Conservation (phyloP, 2,329 filamentous ascomycete species). For the Phoma sp. region DNA sequence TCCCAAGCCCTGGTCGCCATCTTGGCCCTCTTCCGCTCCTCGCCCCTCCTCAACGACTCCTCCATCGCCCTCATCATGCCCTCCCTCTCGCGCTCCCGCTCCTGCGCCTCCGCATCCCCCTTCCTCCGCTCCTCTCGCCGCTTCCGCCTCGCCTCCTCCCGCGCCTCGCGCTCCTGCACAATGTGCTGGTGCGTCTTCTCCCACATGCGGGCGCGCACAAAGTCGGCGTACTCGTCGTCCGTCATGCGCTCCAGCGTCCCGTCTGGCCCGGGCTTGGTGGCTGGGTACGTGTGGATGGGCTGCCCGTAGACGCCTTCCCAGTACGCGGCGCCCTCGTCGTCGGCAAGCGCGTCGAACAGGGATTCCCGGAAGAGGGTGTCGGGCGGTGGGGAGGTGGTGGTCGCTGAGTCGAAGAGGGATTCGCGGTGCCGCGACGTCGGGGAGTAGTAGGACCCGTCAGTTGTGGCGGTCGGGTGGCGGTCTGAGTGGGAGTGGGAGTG, state of each 20-base stretch:
- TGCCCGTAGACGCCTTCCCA: constrained; percentile 98
- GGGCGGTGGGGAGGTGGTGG: constrained; percentile 49
- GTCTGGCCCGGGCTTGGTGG: constrained; percentile 58
- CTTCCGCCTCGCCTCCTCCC: constrained; percentile 55
- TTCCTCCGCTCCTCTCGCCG: constrained; percentile 48
- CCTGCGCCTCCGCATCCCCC: constrained; percentile 51
- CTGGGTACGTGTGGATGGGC: constrained; percentile 81
- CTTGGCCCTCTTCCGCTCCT: constrained; percentile 64
- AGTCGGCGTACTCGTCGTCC: constrained; percentile 88
- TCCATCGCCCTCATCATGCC: constrained; percentile 70
- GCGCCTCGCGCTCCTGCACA: constrained; percentile 74
- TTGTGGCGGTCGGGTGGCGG: constrained; percentile 32
- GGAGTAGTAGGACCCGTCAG: constrained; percentile 41
- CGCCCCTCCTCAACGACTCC: constrained; percentile 69
- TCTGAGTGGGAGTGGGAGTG: constrained; percentile 21
- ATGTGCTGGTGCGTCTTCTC: constrained; percentile 89
- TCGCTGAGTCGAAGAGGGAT: constrained; percentile 32
- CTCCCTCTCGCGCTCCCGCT: constrained; percentile 51
- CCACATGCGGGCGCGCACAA: constrained; percentile 91
- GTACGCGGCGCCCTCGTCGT: constrained; percentile 93
- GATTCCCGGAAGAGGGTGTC: constrained; percentile 82
- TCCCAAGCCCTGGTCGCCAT: constrained; percentile 67
- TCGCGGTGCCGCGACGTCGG: constrained; percentile 40
- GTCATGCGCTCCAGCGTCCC: constrained; percentile 80
- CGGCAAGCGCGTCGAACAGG: constrained; percentile 94